These are phyloP conservation scores for Trichosanthes truncata DNA, from an alignment of 306 rosid genomes.

Conservation along the genomic window DNA sequence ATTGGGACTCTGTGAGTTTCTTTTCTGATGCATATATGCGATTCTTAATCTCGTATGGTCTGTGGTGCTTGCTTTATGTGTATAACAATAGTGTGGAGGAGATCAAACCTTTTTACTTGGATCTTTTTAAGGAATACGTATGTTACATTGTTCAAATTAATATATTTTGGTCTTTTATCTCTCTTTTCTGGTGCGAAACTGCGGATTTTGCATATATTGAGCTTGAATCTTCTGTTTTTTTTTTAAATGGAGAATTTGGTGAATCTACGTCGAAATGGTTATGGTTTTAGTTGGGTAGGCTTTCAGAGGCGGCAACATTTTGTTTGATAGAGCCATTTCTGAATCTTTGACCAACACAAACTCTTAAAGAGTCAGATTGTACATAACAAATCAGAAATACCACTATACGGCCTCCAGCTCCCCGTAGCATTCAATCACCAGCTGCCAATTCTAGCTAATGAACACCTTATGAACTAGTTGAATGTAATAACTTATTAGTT, in stretches of 20 bases:
- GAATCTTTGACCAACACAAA: neutral
- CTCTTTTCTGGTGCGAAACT: neutral
- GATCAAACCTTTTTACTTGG: neutral
- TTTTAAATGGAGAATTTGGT: neutral
- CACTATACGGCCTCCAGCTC: neutral
- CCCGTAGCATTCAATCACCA: neutral
- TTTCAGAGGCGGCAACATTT: neutral
- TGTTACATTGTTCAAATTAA: neutral
- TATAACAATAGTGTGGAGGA: neutral
- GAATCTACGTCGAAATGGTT: constrained; percentile 3
- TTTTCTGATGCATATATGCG: neutral
- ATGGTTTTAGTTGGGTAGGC: neutral
- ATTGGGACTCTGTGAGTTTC: constrained; percentile 45
- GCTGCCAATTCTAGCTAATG: neutral
- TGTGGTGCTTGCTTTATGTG: neutral
- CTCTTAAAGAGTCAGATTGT: neutral
- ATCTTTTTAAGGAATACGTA: neutral
- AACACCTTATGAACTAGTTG: neutral
- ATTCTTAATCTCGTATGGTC: neutral
- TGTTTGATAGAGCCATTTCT: neutral
- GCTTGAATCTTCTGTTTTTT: neutral
- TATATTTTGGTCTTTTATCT: neutral
- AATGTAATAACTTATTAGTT: neutral
- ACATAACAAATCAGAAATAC: neutral
- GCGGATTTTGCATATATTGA: neutral